Conservation (phyloP, 2,329 filamentous ascomycete genomes). For the Blastomyces gilchristii region DNA sequence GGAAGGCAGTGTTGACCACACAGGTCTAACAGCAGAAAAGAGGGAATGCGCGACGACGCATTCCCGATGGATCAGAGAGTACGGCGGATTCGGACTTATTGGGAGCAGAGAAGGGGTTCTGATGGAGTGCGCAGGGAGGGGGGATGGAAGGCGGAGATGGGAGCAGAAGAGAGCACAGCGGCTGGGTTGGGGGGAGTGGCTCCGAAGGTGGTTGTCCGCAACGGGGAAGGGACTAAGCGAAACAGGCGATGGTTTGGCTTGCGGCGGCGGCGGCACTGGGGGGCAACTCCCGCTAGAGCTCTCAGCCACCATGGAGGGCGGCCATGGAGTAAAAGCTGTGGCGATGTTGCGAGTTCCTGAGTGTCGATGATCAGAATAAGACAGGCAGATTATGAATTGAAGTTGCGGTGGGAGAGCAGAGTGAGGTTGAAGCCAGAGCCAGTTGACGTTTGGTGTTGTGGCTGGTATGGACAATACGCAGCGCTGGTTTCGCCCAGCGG, state of each 20-base stretch:
- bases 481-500: not conserved
- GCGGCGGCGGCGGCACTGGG: not conserved
- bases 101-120: not conserved
- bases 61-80: conserved; percentile 25
- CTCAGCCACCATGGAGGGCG: not conserved
- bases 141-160: conserved; percentile 1
- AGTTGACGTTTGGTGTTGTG: not conserved
- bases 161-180: not conserved
- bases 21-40: conserved; percentile 32
- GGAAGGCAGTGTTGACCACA: conserved; percentile 28
- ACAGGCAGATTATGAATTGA: not conserved
- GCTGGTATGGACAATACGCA: not conserved
- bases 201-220: conserved; percentile 5
- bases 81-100: not conserved
- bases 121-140: conserved; percentile 2
- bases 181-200: not conserved
- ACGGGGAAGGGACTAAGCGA: conserved; percentile 3
- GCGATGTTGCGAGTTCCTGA: not conserved
- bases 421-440: no score
- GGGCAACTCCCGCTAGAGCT: not conserved
- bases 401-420: not conserved
- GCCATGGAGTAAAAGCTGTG: not conserved
- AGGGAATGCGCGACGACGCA: conserved; percentile 30
- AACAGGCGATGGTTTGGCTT: not conserved
- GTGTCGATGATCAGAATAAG: not conserved